A percentile compares a stretch with the other conserved stretches of the same genome.
Conservation (phyloP, 1,139 yeast genomes). For the Wickerhamomyces sp. region DNA sequence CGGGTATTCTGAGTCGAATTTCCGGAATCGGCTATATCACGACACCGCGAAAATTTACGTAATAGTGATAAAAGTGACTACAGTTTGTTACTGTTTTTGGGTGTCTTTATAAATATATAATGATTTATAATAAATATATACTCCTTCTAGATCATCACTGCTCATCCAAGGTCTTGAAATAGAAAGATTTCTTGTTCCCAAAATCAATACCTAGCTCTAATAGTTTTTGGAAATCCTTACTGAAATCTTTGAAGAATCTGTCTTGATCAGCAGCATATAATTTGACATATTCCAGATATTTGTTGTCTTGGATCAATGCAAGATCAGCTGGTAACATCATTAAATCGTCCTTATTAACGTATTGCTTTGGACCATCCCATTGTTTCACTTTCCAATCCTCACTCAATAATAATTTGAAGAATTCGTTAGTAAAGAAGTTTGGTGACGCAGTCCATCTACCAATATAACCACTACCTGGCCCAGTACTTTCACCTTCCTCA, state of each 20-base stretch:
- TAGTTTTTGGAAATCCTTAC: slow-evolving; percentile 62
- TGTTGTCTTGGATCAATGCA: slow-evolving; percentile 63
- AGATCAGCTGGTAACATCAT: slow-evolving; percentile 92
- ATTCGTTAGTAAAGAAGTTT: slow-evolving; percentile 79
- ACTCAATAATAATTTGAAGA: slow-evolving; percentile 64
- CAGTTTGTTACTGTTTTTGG: too few relatives aligned
- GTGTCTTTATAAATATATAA: too few relatives aligned
- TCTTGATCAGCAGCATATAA: slow-evolving; percentile 69
- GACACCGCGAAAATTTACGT: too few relatives aligned
- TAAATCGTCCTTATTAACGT: slow-evolving; percentile 62
- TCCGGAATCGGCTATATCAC: too few relatives aligned
- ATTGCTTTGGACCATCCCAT: slow-evolving; percentile 77
- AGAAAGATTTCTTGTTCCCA: slow-evolving; percentile 38
- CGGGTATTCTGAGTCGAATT: too few relatives aligned
- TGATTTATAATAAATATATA: too few relatives aligned
- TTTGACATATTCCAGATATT: slow-evolving; percentile 61
- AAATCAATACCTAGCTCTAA: slow-evolving; percentile 71
- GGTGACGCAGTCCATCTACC: slow-evolving; percentile 97
- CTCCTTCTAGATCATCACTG: slow-evolving; percentile 31
- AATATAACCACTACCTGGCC: slow-evolving; percentile 58
- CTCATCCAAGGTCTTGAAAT: slow-evolving; percentile 69
- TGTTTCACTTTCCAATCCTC: slow-evolving; percentile 72
- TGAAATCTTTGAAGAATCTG: slow-evolving; percentile 66
- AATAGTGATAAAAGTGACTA: too few relatives aligned
- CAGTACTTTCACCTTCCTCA: slow-evolving; percentile 27